Evolutionary conservation across 169 alveolate genomes (phyloP), one percentile per base, ranked within the genome.

Genomic region (Theileria orientalis): DNA sequence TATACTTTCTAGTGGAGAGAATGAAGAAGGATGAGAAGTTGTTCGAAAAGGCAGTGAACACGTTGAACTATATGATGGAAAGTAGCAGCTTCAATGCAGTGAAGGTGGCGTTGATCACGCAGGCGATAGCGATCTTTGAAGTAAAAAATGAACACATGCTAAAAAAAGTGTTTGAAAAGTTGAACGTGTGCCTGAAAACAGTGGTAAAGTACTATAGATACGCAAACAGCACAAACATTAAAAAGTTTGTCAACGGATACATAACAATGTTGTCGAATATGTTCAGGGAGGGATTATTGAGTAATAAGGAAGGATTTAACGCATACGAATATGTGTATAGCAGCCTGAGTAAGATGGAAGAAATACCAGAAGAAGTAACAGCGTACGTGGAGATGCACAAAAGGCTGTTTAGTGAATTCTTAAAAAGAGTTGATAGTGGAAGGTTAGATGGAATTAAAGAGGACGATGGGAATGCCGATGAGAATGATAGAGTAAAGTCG

Each of bases 181-280:
- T 74, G n/a, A 54, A 40, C 14, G 47, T 44, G 30, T 27, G 51
- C 37, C 63, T 66, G 13, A 51, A n/a, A 29, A 29, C 42, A 25
- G 46, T 76, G n/a, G n/a, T 61, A 49, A 47, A 67, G 29, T 76
- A 76, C 42, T 72, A 76, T 59, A 59, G 25, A 21, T 49, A 49
- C n/a, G 25, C 19, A 27, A 49, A 49, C 7, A 27, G 25, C 35
- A 27, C 25, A 32, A 21, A 49, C 25, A 49, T 49, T 49, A 49
- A 49, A 16, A 27, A 49, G 60, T 49, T 49, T 49, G 25, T 49
- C 21, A 49, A 49, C 25, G 25, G 25, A 27, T 49, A 49, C 60
- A 7, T 49, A 49, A 27, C 19, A 27, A 27, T 49, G 60, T n/a
- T 49, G 25, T 49, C 60, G 3, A 49, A 8, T 33, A 49, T 8